Conservation (phyloP, 2,329 filamentous ascomycete species). For the Zalaria obscura region DNA sequence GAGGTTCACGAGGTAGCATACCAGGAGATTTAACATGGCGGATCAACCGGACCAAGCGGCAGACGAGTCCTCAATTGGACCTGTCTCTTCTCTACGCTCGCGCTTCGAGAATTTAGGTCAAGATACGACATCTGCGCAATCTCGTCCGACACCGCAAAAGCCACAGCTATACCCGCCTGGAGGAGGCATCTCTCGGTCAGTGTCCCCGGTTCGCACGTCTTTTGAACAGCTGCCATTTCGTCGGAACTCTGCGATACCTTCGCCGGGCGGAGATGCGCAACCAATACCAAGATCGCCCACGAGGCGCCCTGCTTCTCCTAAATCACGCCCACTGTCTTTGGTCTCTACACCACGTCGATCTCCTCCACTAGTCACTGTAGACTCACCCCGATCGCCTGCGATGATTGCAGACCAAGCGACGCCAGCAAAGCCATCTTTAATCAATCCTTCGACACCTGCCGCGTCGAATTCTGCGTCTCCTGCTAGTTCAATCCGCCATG, state of each 20-base stretch:
- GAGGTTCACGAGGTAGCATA: no score
- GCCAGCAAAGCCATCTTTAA: constrained; percentile 4
- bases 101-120: constrained; percentile 62
- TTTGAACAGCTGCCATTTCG: constrained; percentile 15
- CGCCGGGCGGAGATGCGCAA: no score
- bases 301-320: constrained; percentile 21
- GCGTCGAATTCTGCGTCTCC: constrained; percentile 12
- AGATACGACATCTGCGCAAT: constrained; percentile 9
- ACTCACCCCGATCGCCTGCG: constrained; percentile 57
- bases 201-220: constrained; percentile 15
- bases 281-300: neutral
- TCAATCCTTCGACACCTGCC: constrained; percentile 8
- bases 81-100: constrained; percentile 67
- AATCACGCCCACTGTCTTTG: constrained; percentile 33
- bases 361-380: constrained; percentile 52
- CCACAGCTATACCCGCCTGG: neutral
- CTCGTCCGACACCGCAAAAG: neutral
- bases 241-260: no score
- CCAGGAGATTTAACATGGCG: neutral
- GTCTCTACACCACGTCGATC: constrained; percentile 33
- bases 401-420: constrained; percentile 20
- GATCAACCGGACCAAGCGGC: constrained; percentile 38
- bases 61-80: constrained; percentile 67
- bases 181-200: constrained; percentile 1
- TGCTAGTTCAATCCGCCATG: constrained; percentile 13